Percentiles rank a stretch among this genome's conserved stretches.
These are phyloP conservation scores for Odontarrhena argentea DNA, from an alignment of 345 rosid species.

Conservation along the genomic window DNA sequence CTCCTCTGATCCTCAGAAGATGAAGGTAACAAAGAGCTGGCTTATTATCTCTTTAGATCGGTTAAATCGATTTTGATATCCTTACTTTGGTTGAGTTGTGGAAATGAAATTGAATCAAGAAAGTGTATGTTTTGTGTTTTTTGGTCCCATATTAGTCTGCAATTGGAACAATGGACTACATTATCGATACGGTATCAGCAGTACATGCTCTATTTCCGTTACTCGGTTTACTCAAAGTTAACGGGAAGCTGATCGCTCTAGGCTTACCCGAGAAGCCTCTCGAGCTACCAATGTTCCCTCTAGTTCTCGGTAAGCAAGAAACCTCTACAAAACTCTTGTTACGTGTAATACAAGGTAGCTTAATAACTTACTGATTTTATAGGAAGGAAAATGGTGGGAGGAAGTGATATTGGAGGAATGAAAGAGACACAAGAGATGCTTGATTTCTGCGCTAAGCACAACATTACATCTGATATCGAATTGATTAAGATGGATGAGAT, in stretches of 20 bases:
- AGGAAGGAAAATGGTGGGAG: constrained; percentile 83
- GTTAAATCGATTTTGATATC: too few species aligned
- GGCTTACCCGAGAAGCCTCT: constrained; percentile 84
- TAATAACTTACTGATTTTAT: neutral
- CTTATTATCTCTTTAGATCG: neutral
- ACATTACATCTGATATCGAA: constrained; percentile 75
- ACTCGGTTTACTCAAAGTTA: constrained; percentile 66
- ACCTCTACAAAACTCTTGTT: neutral
- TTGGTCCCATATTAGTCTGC: constrained; percentile 51
- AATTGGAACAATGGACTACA: constrained; percentile 72
- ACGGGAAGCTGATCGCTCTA: constrained; percentile 70
- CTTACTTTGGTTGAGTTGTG: too few species aligned
- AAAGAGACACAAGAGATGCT: constrained; percentile 90
- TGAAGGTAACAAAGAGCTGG: constrained; percentile 53
- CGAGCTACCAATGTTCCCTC: constrained; percentile 70
- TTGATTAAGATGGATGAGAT: constrained; percentile 68
- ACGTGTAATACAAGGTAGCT: constrained; percentile 4
- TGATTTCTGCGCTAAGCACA: constrained; percentile 83
- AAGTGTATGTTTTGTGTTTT: constrained; percentile 10
- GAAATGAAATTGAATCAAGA: neutral
- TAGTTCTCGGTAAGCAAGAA: constrained; percentile 56
- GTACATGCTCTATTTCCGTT: constrained; percentile 72
- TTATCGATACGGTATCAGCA: constrained; percentile 84
- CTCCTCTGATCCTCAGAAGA: constrained; percentile 54
- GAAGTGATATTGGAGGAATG: constrained; percentile 78